Percentiles rank a stretch among this genome's conserved stretches.
phyloP scores from a whole-genome alignment of 2,329 filamentous ascomycete genomes.

The Clonostachys rosea region DNA sequence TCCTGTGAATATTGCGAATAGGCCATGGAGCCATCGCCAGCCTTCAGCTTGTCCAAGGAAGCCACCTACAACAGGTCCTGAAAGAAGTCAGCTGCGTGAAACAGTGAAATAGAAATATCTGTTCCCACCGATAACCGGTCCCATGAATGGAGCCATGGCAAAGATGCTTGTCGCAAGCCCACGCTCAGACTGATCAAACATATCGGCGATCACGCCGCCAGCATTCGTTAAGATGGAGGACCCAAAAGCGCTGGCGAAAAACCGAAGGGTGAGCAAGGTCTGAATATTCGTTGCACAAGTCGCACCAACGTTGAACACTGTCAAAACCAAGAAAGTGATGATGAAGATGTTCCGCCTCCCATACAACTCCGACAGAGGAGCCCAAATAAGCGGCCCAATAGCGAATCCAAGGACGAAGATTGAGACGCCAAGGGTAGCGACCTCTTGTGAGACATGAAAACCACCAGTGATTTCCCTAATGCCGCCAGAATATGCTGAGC shows the following conservation, averaged over 20 bases:
- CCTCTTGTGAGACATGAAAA: constrained; percentile 9
- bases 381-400: constrained; percentile 58
- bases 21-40: constrained; percentile 55
- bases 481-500: constrained; percentile 51
- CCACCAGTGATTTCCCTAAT: neutral
- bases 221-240: constrained; percentile 56
- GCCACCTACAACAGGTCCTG: constrained; percentile 54
- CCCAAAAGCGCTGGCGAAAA: constrained; percentile 57
- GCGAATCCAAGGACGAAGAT: constrained; percentile 43
- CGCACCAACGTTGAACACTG: constrained; percentile 46
- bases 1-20: constrained; percentile 51
- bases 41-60: constrained; percentile 50
- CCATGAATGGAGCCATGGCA: constrained; percentile 56
- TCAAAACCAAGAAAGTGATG: constrained; percentile 32
- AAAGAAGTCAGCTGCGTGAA: constrained; percentile 53
- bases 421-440: constrained; percentile 42
- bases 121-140: constrained; percentile 34
- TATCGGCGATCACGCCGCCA: constrained; percentile 56
- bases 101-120: constrained; percentile 33
- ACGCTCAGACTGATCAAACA: constrained; percentile 45
- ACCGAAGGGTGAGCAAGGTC: constrained; percentile 55
- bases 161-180: constrained; percentile 60
- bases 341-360: constrained; percentile 58
- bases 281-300: constrained; percentile 47
- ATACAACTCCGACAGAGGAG: constrained; percentile 58